Evolutionary conservation across 2,329 filamentous ascomycete genomes (phyloP).

Genomic region (Exophiala calicioides): DNA sequence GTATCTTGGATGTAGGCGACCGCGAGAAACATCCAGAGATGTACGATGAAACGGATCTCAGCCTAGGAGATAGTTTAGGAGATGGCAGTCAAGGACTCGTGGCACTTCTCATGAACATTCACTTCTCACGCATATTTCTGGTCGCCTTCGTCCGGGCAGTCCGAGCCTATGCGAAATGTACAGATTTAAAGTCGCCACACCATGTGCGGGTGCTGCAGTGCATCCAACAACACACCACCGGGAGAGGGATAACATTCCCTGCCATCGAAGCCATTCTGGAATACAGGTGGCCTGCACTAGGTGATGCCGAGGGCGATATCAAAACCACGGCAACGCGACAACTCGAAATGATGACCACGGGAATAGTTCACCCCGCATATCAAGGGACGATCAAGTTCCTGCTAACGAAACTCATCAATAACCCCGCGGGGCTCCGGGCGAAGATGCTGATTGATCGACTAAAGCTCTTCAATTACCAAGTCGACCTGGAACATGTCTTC

Average conservation of each 20-base stretch:
- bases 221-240: conserved; percentile 35
- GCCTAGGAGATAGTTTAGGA: conserved; percentile 23
- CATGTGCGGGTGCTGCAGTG: conserved; percentile 54
- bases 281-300: conserved; percentile 31
- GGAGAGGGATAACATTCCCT: conserved; percentile 25
- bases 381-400: conserved; percentile 61
- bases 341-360: conserved; percentile 32
- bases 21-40: conserved; percentile 31
- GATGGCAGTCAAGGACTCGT: conserved; percentile 40
- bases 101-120: conserved; percentile 66
- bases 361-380: conserved; percentile 24
- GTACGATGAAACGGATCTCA: conserved; percentile 21
- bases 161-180: conserved; percentile 24
- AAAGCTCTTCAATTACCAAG: conserved; percentile 52
- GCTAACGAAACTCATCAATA: conserved; percentile 64
- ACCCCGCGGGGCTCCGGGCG: conserved; percentile 66
- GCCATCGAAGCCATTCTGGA: conserved; percentile 30
- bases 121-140: conserved; percentile 71
- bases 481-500: conserved; percentile 26
- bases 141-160: conserved; percentile 50
- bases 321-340: conserved; percentile 23
- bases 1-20: conserved; percentile 50
- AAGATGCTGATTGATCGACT: conserved; percentile 63
- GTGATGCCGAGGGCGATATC: conserved; percentile 27
- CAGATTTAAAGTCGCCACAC: conserved; percentile 62